Evolutionary conservation across 2,329 filamentous ascomycete species (phyloP), one percentile per base, ranked within the genome.

Genomic region (Aspergillus quadricinctus): DNA sequence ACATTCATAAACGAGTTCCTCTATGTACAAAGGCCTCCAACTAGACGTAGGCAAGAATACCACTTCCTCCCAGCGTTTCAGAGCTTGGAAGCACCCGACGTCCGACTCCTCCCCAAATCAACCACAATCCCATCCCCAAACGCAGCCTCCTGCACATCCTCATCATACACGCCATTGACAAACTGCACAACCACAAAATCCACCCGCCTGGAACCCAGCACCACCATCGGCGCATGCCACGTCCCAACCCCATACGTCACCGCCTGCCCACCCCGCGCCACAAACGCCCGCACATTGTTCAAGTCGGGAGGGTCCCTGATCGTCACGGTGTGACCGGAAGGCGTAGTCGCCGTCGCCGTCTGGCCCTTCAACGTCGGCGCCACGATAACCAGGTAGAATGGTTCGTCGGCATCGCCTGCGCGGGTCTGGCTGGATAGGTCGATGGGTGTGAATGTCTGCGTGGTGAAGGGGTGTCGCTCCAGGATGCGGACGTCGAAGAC

Each of bases 191-290:
- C 93, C 4, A 96, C 83, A 72, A 97, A 97, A 69, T 94, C 90
- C 49, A 97, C 79, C 21, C 86, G 80, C 53, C 78, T 75, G 48
- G 76, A 72, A 0, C 92, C 92, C 50, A 97, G 74, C 17, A 90
- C 92, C 14, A 92, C 89, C 93, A 99, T 97, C 0, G 94, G 94
- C 59, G 93, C 92, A 78, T 99, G 94, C 93, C 88, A 99, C 53
- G 92, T 97, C 4, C 91, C 94, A 1, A 89, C 86, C 1, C 84
- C 91, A 72, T 97, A 99, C 2, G 92, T 97, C 14, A 99, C 90
- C 10, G 91, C 92, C 77, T 96, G 91, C 25, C 82, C 81, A 2
- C 85, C 87, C 50, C 81, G 83, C 1, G 90, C 92, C 54, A 95
- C 76, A 70, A 97, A 99, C 0, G 92, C 93, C 63, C 80, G 82